A percentile compares a stretch with the other conserved stretches of the same genome.
These are phyloP conservation scores for Ciborinia camelliae DNA, from an alignment of 2,329 filamentous ascomycete genomes.

Conservation along the genomic window DNA sequence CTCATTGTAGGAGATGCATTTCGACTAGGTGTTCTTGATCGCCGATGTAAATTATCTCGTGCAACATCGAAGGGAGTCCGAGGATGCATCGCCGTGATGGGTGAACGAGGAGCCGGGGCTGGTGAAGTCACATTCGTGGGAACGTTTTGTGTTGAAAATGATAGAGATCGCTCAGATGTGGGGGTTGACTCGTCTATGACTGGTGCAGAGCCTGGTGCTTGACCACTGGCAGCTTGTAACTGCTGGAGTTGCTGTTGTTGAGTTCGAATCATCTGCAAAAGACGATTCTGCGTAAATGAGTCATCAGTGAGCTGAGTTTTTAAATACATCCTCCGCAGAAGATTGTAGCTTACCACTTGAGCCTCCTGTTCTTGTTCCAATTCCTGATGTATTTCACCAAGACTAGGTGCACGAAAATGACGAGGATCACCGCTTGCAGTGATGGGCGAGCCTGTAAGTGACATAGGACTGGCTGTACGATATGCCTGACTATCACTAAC, in stretches of 20 bases:
- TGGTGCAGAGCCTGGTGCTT: constrained; percentile 42
- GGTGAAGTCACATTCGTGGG: constrained; percentile 40
- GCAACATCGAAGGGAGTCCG: constrained; percentile 59
- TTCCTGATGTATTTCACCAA: constrained; percentile 76
- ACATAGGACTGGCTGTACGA: constrained; percentile 45
- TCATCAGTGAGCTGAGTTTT: neutral
- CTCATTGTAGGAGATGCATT: constrained; percentile 54
- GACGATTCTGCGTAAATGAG: constrained; percentile 57
- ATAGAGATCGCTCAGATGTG: constrained; percentile 46
- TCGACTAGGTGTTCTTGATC: constrained; percentile 58
- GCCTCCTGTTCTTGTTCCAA: constrained; percentile 76
- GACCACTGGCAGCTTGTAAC: constrained; percentile 46
- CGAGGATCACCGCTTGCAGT: constrained; percentile 48
- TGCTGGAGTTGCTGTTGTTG: constrained; percentile 69
- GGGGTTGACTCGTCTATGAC: constrained; percentile 42
- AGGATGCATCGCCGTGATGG: constrained; percentile 41
- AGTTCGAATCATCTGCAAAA: constrained; percentile 71
- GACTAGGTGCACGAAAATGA: constrained; percentile 64
- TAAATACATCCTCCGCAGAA: neutral
- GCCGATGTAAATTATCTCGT: constrained; percentile 51
- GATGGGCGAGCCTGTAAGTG: constrained; percentile 48
- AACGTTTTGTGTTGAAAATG: constrained; percentile 41
- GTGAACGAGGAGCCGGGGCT: constrained; percentile 51
- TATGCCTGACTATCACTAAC: constrained; percentile 47
- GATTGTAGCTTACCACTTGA: constrained; percentile 57